Base-by-base conservation (phyloP, 139 green algal genomes). In the Astrephomene gubernaculifera region DNA sequence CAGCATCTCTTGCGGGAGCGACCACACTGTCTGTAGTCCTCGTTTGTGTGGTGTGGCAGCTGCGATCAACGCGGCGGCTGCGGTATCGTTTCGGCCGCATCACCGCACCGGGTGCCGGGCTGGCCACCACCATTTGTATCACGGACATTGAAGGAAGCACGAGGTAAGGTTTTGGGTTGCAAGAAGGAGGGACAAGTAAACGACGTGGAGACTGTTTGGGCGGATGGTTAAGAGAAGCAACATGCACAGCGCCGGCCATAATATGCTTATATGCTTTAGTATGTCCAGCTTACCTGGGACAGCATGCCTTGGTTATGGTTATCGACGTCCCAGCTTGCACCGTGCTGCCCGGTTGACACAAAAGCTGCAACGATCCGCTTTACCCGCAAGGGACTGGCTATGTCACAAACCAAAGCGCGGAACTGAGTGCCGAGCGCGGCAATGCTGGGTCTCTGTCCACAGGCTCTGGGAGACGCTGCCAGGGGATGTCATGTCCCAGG, bases 381-480 rank as follows among this genome's bases (percentile, higher is more conserved):
- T 17, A 57, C 49, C 12, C 49, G 12, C 49, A 57, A 12, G 12
- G 12, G 49, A 25, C 12, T 17, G 49, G 49, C 49, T 25, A 25
- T 17, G 49, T 17, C 17, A 17, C 49, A 12, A 12, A 57, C 12
- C 49, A 12, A 17, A 12, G 49, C 49, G 49, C 49, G 12, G 17
- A 57, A 12, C 49, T 17, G 12, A 17, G 12, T 25, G 12, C 49
- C 49, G 12, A 12, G 49, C 49, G 12, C 49, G 49, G 49, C 12
- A 12, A 17, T 17, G 49, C 12, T 17, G 12, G 49, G 12, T 17
- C 22, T 29, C 19, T 67, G 22, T 4, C 63, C 63, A 4, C 63
- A 71, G 63, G 67, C 67, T 73, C 29, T 73, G 67, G 67, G 67
- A 73, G 67, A 27, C 36, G 36, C 36, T 73, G 67, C 67, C 67